Base-by-base conservation (phyloP, 371 early-diverging fungal genomes). In the Haplosporangium sp. region DNA sequence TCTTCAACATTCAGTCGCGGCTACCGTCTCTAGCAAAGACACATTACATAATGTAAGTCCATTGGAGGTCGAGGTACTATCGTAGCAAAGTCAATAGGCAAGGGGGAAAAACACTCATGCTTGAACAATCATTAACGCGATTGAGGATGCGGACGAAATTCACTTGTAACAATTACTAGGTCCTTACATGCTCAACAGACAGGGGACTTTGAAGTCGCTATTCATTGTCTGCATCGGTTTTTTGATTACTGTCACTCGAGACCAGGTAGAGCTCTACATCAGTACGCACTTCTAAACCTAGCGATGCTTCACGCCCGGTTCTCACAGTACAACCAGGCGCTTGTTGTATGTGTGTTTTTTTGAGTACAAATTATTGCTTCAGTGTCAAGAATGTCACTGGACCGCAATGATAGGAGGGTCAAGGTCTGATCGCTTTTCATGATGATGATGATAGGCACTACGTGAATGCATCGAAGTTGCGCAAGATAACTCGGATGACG, bases 251-350 rank as follows among this genome's bases (percentile, higher is more conserved):
- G 63, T 4, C 60, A 66, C 41, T 47, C 56, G 3, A 52, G 46
- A 18, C 60, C 63, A 9, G 64, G 57, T 14, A 62, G 63, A 14
- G 72, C 47, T 14, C 70, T 82, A 41, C 81, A 83, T 57, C 83
- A 83, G 16, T 81, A 83, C 40, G 83, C 82, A 10, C 59, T 81
- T 20, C 55, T 83, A 51, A 83, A 83, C 58, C 42, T 83, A 16
- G 83, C 82, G 11, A 74, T 80, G 40, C 66, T 83, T 6, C 82
- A 83, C 38, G 69, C 81, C 13, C 80, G 76, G 21, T 83, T 83
- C 42, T 72, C 71, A 5, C 83, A 83, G 21, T 68, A 60, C 14
- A 74, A 80, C 1, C 81, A 83, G 21, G 83, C 83, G 2, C 52
- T 80, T 13, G 50, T 69, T 62, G 83, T 82, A 68, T 12, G 47